These are phyloP conservation scores for Rhododendron henanense DNA, from an alignment of 148 eudicot species.

Conservation along the genomic window DNA sequence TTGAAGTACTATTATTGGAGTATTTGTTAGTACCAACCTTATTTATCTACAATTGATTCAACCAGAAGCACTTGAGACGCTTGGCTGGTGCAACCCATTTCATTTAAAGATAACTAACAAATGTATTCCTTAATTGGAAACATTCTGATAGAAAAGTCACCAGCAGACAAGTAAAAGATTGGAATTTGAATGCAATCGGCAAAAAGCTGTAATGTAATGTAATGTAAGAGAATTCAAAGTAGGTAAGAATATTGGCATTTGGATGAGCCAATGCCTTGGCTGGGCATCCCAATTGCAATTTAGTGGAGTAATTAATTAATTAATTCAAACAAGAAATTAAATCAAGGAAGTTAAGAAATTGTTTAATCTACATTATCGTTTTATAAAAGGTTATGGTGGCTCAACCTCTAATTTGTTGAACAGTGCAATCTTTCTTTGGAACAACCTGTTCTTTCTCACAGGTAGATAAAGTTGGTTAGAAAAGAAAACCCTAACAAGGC, in stretches of 20 bases:
- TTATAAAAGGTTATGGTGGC: neutral
- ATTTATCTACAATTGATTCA: neutral
- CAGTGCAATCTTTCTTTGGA: neutral
- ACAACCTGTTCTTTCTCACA: neutral
- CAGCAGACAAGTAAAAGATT: neutral
- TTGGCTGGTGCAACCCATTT: neutral
- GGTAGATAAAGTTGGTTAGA: neutral
- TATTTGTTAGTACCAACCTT: neutral
- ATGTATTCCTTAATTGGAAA: neutral
- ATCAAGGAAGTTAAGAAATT: neutral
- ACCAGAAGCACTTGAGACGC: neutral
- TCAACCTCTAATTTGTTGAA: neutral
- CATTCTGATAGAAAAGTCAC: neutral
- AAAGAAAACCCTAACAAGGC: neutral
- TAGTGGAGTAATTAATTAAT: neutral
- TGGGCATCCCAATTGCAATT: neutral
- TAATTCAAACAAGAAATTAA: neutral
- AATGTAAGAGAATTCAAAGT: neutral
- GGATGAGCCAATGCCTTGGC: neutral
- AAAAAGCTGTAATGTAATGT: neutral
- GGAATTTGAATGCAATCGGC: neutral
- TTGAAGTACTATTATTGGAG: neutral
- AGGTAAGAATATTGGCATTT: neutral
- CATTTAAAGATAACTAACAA: neutral
- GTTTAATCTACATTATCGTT: neutral